Conservation (phyloP, 1,284 basidiomycete genomes). For the Apiotrichum mycotoxinovorans region DNA sequence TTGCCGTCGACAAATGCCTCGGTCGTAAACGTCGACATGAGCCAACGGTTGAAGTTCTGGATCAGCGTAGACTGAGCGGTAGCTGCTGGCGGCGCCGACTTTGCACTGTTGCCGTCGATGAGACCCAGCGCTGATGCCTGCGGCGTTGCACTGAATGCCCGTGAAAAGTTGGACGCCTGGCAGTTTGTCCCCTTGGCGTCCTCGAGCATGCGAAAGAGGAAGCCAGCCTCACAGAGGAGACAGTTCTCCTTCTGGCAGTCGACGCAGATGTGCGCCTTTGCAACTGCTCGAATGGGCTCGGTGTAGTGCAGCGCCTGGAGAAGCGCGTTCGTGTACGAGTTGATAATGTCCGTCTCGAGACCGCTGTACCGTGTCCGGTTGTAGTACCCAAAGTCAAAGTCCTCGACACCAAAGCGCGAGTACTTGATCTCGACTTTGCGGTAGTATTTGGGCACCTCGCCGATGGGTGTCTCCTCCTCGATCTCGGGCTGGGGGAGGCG, state of each 20-base stretch:
- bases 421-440: conserved; percentile 95
- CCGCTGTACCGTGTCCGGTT: conserved; percentile 87
- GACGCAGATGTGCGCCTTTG: conserved; percentile 85
- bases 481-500: conserved; percentile 7
- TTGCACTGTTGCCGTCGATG: conserved; percentile 74
- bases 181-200: conserved; percentile 93
- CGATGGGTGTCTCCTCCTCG: conserved; percentile 31
- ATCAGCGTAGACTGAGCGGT: conserved; percentile 81
- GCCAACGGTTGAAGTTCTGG: conserved; percentile 90
- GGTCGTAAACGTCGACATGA: conserved; percentile 56
- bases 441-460: conserved; percentile 75
- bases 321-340: conserved; percentile 93
- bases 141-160: conserved; percentile 71
- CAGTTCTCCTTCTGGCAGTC: conserved; percentile 87
- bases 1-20: conserved; percentile 39
- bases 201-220: conserved; percentile 91
- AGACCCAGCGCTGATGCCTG: conserved; percentile 84
- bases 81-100: conserved; percentile 51
- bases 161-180: conserved; percentile 94
- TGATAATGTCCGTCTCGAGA: conserved; percentile 93
- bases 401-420: conserved; percentile 94
- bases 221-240: conserved; percentile 91
- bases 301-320: conserved; percentile 87
- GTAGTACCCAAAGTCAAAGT: conserved; percentile 98
- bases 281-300: conserved; percentile 70